Conservation (phyloP, 352 stramenopile species). For the Paralagenidium karlingii region DNA sequence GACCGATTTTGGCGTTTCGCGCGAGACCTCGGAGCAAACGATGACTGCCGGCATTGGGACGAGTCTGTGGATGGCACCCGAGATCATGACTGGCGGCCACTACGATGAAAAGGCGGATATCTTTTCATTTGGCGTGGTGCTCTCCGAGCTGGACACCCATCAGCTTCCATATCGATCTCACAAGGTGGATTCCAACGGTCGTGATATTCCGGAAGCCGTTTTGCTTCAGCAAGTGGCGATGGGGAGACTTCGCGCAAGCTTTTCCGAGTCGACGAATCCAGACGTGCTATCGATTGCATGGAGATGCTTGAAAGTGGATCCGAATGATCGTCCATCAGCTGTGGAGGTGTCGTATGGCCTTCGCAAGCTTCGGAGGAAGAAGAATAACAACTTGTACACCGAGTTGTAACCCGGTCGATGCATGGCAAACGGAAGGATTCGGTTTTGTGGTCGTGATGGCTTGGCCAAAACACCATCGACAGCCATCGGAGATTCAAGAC, state of each 20-base stretch:
- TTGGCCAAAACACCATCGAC: no score
- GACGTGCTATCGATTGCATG: conserved; percentile 18
- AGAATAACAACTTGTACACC: no score
- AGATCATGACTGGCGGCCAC: conserved; percentile 32
- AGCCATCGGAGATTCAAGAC: no score
- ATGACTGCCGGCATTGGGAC: conserved; percentile 54
- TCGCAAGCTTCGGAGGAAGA: no score
- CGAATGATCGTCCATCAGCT: conserved; percentile 29
- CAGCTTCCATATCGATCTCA: conserved; percentile 34
- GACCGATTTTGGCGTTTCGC: conserved; percentile 42
- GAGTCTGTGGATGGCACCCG: conserved; percentile 43
- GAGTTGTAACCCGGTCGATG: no score
- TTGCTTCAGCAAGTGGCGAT: conserved; percentile 38
- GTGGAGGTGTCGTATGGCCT: conserved; percentile 62
- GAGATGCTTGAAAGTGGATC: conserved; percentile 16
- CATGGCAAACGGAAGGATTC: no score
- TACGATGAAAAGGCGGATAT: conserved; percentile 50
- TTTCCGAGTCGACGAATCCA: conserved; percentile 21
- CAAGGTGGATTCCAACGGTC: conserved; percentile 26
- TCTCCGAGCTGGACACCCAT: conserved; percentile 49
- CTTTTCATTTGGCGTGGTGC: conserved; percentile 49
- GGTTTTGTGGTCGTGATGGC: no score
- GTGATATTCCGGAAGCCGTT: conserved; percentile 26
- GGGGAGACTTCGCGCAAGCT: conserved; percentile 20
- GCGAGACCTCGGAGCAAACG: conserved; percentile 40